These are phyloP conservation scores for Catharanthus roseus DNA, from an alignment of 257 asterid genomes.

Conservation along the genomic window DNA sequence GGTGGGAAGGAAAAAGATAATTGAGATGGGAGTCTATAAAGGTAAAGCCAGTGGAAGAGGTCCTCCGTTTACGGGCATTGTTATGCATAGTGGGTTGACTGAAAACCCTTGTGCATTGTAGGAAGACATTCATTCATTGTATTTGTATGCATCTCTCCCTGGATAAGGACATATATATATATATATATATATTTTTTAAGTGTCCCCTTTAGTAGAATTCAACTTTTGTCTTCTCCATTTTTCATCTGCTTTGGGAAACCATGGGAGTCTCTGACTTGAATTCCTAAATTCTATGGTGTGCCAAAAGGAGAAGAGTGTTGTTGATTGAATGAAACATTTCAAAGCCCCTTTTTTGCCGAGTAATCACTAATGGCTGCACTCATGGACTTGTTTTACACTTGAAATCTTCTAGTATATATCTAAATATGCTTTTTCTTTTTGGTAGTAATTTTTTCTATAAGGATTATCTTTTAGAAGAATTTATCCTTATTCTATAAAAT, in stretches of 20 bases:
- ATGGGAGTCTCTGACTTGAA: neutral
- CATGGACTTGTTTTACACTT: too few relatives aligned
- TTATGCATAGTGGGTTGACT: conserved; percentile 19
- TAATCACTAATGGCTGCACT: neutral
- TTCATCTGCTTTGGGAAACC: neutral
- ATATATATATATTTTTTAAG: too few relatives aligned
- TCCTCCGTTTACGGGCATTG: conserved; percentile 21
- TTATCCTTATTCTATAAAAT: too few relatives aligned
- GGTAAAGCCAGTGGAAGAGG: conserved; percentile 8
- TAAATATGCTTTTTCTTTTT: too few relatives aligned
- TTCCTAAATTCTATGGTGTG: neutral
- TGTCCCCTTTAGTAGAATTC: neutral
- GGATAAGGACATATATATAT: too few relatives aligned
- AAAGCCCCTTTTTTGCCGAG: neutral
- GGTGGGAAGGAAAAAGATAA: neutral
- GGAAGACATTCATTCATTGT: conserved; percentile 15
- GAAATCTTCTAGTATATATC: too few relatives aligned
- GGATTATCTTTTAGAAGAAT: too few relatives aligned
- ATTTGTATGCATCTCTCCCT: too few relatives aligned
- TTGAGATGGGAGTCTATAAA: conserved; percentile 1
- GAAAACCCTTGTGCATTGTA: conserved; percentile 12
- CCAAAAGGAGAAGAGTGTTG: neutral
- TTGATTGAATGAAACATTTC: neutral
- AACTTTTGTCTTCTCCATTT: conserved; percentile 2
- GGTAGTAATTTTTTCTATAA: too few relatives aligned